A percentile compares a stretch with the other conserved stretches of the same genome.
Evolutionary conservation across 306 rosid species (phyloP).

Genomic region (Trifolium repens): DNA sequence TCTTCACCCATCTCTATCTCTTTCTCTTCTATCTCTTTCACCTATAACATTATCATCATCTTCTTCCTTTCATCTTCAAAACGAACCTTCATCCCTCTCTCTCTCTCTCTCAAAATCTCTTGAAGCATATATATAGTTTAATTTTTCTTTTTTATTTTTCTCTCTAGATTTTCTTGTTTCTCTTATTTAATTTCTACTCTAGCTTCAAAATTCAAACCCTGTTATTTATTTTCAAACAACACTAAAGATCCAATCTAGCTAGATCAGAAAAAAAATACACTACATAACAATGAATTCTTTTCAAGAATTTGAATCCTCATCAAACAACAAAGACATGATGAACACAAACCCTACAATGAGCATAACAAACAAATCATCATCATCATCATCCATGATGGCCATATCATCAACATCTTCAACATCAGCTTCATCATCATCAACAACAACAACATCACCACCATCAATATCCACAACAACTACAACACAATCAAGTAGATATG

Average conservation of each 20-base stretch:
- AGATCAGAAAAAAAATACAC: not conserved
- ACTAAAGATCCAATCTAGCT: conserved; percentile 31
- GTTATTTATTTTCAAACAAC: not conserved
- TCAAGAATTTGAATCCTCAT: conserved; percentile 53
- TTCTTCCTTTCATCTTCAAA: conserved; percentile 20
- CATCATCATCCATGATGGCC: conserved; percentile 7
- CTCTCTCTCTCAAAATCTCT: not conserved
- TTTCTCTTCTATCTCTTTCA: not conserved
- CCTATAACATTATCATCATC: conserved; percentile 38
- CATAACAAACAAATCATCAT: not conserved
- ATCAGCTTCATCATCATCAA: not conserved
- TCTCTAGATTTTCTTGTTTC: not conserved
- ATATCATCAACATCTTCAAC: not conserved
- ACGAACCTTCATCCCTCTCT: not conserved
- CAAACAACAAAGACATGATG: conserved; percentile 36
- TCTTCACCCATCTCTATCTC: not conserved
- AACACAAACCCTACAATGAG: conserved; percentile 5
- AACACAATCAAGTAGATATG: conserved; percentile 61
- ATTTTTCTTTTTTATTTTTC: not conserved
- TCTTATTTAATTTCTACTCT: not conserved
- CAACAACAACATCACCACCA: conserved; percentile 12
- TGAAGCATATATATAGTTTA: conserved; percentile 10
- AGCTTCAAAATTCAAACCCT: not conserved
- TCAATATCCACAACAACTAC: conserved; percentile 36
- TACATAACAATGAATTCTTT: conserved; percentile 53